Evolutionary conservation across 805 yeast species (phyloP), one percentile per base, ranked within the genome.

Genomic region (Starmerella apicola): DNA sequence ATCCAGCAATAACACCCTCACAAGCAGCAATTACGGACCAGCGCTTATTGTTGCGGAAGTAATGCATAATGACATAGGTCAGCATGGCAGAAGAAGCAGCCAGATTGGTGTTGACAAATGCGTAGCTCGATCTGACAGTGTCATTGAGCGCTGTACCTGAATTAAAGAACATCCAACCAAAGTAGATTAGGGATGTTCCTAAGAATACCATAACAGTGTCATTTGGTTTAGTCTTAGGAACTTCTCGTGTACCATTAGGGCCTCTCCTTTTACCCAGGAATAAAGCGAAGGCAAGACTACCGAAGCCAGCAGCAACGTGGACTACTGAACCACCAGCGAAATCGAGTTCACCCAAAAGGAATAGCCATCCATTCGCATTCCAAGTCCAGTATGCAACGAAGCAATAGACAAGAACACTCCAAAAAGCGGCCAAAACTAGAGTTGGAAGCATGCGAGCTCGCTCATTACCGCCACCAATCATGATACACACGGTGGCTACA

Each of bases 21-120:
- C 96, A 85, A 59, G 86, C 70, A 47, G 95, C 96, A 38, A 83
- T 84, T 21, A 94, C 77, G 41, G 95, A 81, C 91, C 94, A 84
- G 58, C 81, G 81, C 42, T 78, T 79, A 13, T 36, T 36, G 44
- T 86, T 91, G 38, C 77, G 58, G 8, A 61, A 21, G 37, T 55
- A 61, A 52, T 72, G 76, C 34, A 63, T 52, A 3, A 59, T 38
- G 4, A 65, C 59, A 54, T 66, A 72, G 1, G 69, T 53, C 17
- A 66, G 43, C 22, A 63, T 57, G 4, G 74, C 75, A 37, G 61
- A 55, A 1, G 68, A 56, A 1, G 76, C 72, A 0, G 75, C 72
- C 16, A 72, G 51, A 44, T 70, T 68, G 3, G 78, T 71, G 49
- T 72, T 72, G 28, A 69, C 57, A 3, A 73, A 69, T 18, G 73